Evolutionary conservation across 305 asterid species (phyloP).

Genomic region (Fraxinus sp.): DNA sequence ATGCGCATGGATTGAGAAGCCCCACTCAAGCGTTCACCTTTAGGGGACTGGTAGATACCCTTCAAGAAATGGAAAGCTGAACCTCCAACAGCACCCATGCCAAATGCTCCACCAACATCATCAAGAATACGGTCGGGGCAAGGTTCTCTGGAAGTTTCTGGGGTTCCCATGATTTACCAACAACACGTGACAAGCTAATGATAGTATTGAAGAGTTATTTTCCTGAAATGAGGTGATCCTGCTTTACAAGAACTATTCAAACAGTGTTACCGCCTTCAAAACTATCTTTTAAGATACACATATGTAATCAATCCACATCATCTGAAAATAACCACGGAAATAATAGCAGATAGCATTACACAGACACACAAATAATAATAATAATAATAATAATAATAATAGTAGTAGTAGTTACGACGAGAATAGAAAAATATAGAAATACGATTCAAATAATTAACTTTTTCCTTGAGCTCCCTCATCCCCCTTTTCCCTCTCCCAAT

Average conservation of each 20-base stretch:
- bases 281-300: not conserved
- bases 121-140: not conserved
- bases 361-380: not conserved
- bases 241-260: not conserved
- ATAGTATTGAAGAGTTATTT: not conserved
- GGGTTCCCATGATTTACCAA: not conserved
- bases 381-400: not conserved
- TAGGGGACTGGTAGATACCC: not conserved
- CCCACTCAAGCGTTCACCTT: not conserved
- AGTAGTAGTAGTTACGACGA: not conserved
- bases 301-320: not conserved
- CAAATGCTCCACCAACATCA: conserved; percentile 3
- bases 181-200: not conserved
- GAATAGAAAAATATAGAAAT: not conserved
- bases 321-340: not conserved
- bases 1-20: conserved; percentile 5
- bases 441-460: not conserved
- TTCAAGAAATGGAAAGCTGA: not conserved
- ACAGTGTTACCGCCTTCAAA: not conserved
- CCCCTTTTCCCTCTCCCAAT: not conserved
- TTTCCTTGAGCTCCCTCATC: not conserved
- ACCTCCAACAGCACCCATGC: conserved; percentile 2
- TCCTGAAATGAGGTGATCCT: not conserved
- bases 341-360: not conserved
- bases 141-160: not conserved